A percentile compares a stretch with the other conserved stretches of the same genome.
phyloP scores from a whole-genome alignment of 163 green algal genomes.

The Chlorella variabilis region DNA sequence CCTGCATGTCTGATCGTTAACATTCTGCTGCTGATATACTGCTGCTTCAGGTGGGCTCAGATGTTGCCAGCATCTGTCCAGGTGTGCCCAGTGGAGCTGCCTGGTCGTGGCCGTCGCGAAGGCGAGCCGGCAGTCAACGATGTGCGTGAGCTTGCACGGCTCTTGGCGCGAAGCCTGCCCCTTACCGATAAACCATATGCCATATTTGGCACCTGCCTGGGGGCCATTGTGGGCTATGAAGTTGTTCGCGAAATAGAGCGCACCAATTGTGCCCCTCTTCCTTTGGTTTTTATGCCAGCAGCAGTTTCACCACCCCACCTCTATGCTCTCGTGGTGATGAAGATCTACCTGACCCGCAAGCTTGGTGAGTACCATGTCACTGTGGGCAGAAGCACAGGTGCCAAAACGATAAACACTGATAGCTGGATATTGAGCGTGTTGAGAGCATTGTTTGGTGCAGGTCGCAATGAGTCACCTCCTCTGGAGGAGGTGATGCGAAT shows the following conservation, averaged over 20 bases:
- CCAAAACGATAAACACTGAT: no score
- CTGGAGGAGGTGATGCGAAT: slow-evolving; percentile 48
- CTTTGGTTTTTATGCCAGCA: slow-evolving; percentile 50
- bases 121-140: slow-evolving; percentile 32
- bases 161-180: slow-evolving; percentile 44
- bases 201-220: slow-evolving; percentile 63
- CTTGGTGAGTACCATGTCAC: slow-evolving; percentile 23
- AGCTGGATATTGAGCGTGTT: no score
- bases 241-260: slow-evolving; percentile 39
- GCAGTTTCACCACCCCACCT: slow-evolving; percentile 61
- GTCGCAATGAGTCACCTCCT: slow-evolving; percentile 11
- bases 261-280: slow-evolving; percentile 14
- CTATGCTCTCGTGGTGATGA: slow-evolving; percentile 55
- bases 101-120: slow-evolving; percentile 48
- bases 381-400: no score
- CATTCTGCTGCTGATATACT: no score
- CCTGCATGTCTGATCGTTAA: no score
- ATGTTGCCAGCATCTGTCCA: slow-evolving; percentile 57
- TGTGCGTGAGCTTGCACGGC: slow-evolving; percentile 36
- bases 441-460: slow-evolving; percentile 1
- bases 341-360: slow-evolving; percentile 48
- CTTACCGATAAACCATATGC: slow-evolving; percentile 60
- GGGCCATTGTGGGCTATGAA: slow-evolving; percentile 61
- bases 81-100: slow-evolving; percentile 60
- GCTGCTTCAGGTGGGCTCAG: slow-evolving; percentile 42